Evolutionary conservation across 768 basidiomycete genomes (phyloP).

Genomic region (Hygrocybe coccinea): DNA sequence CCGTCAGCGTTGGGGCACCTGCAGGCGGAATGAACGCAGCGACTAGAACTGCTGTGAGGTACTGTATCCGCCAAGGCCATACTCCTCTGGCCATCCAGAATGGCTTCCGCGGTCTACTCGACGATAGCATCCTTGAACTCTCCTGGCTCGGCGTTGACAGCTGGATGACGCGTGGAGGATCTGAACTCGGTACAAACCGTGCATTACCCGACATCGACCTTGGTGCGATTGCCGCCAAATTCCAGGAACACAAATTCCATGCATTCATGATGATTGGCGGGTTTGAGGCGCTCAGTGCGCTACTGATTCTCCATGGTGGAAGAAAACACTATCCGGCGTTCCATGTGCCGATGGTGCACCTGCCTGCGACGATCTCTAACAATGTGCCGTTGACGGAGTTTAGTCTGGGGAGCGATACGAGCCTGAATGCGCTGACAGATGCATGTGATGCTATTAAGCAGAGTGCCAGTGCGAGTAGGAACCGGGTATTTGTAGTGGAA

Average conservation of each 20-base stretch:
- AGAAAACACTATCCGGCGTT: constrained; percentile 83
- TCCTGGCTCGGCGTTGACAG: constrained; percentile 96
- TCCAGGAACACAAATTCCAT: constrained; percentile 80
- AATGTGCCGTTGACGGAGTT: constrained; percentile 97
- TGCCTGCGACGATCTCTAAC: constrained; percentile 96
- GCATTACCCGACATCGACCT: constrained; percentile 80
- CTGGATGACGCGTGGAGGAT: constrained; percentile 95
- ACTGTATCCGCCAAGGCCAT: constrained; percentile 89
- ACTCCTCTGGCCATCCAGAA: constrained; percentile 90
- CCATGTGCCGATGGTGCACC: constrained; percentile 92
- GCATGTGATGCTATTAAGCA: constrained; percentile 99
- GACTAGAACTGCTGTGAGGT: constrained; percentile 88
- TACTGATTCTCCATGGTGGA: constrained; percentile 74
- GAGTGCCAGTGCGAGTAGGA: constrained; percentile 92
- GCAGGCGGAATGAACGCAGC: constrained; percentile 99
- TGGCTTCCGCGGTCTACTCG: constrained; percentile 91
- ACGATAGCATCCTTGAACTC: constrained; percentile 79
- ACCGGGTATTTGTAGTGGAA: constrained; percentile 96
- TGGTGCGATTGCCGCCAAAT: constrained; percentile 82
- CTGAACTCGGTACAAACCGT: constrained; percentile 96
- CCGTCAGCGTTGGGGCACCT: constrained; percentile 82
- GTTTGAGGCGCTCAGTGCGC: constrained; percentile 86
- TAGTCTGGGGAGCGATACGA: constrained; percentile 94
- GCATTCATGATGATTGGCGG: constrained; percentile 88
- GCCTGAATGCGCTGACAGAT: constrained; percentile 92